Conservation (phyloP, 257 asterid species). For the Paulownia fortunei region DNA sequence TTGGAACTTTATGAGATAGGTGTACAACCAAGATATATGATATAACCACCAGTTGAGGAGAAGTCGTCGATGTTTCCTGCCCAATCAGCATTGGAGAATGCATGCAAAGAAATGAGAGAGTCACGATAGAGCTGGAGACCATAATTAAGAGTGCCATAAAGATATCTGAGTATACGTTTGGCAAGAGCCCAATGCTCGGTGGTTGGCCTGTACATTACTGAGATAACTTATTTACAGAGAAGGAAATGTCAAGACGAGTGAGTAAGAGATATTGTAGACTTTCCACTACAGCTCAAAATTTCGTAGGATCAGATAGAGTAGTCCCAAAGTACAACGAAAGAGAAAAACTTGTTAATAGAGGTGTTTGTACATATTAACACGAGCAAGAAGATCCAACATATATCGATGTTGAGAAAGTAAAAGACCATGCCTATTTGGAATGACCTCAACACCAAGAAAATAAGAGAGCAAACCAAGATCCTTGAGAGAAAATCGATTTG, state of each 20-base stretch:
- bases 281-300: background rate
- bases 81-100: too few species aligned
- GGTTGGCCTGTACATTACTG: background rate
- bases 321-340: background rate
- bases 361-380: background rate
- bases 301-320: background rate
- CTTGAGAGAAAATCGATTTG: background rate
- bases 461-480: background rate
- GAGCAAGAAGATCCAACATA: background rate
- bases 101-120: background rate
- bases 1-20: too few species aligned
- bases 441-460: background rate
- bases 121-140: background rate
- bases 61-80: too few species aligned
- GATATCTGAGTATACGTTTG: background rate
- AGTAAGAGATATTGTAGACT: background rate
- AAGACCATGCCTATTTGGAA: background rate
- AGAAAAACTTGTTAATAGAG: background rate
- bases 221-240: background rate
- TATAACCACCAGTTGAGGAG: too few species aligned
- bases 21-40: too few species aligned
- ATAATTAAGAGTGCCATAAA: background rate
- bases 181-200: background rate
- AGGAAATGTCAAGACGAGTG: background rate
- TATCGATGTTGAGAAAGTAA: background rate